phyloP scores from a whole-genome alignment of 73 alveolate species.

The Breviolum minutum region DNA sequence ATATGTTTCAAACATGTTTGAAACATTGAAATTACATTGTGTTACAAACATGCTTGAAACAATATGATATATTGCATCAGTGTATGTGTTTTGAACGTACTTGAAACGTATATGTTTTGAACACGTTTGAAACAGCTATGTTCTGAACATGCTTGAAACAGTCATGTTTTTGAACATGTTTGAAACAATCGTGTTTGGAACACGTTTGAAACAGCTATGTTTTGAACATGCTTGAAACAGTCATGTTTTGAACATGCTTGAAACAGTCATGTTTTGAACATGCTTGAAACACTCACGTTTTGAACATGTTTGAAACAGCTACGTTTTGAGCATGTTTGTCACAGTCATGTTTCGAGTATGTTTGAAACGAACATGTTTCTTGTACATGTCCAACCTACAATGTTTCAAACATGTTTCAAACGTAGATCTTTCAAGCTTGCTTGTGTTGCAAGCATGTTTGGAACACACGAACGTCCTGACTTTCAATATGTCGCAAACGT shows the following conservation, averaged over 20 bases:
- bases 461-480: no score
- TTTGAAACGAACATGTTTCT: not conserved
- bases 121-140: constrained; percentile 5
- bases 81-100: not conserved
- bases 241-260: not conserved
- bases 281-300: constrained; percentile 1
- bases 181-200: not conserved
- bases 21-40: not conserved
- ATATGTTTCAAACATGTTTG: not conserved
- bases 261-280: not conserved
- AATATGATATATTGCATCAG: no score
- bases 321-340: no score
- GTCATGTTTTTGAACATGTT: no score
- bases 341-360: not conserved
- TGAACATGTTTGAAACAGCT: not conserved
- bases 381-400: not conserved
- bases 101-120: not conserved
- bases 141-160: not conserved
- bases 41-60: no score
- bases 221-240: not conserved
- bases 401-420: not conserved
- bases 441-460: no score
- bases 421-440: no score
- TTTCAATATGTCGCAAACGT: not conserved
- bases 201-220: no score